phyloP scores from a whole-genome alignment of 106 monocot species.

The Acorus gramineus region DNA sequence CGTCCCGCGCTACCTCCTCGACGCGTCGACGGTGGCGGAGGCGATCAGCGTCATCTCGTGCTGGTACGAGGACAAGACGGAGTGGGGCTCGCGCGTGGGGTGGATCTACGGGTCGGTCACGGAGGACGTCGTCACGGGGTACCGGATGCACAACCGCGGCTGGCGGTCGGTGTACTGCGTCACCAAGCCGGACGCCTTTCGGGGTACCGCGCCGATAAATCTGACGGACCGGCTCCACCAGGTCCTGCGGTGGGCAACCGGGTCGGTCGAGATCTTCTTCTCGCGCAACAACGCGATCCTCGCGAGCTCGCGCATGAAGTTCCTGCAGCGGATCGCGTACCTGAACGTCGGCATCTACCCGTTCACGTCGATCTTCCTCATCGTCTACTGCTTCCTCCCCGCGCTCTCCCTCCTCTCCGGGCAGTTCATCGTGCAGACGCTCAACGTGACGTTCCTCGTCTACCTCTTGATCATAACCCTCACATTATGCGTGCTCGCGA shows the following conservation, averaged over 20 bases:
- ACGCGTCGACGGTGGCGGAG: constrained; percentile 69
- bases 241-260: constrained; percentile 74
- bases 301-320: constrained; percentile 50
- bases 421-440: no score
- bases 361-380: no score
- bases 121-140: constrained; percentile 92
- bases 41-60: constrained; percentile 66
- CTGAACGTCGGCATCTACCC: constrained; percentile 70
- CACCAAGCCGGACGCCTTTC: constrained; percentile 89
- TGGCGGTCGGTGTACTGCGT: constrained; percentile 84
- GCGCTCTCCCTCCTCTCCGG: no score
- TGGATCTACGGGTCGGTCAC: constrained; percentile 83
- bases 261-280: constrained; percentile 82
- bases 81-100: constrained; percentile 66
- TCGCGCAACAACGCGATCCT: constrained; percentile 71
- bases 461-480: constrained; percentile 60
- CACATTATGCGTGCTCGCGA: constrained; percentile 37
- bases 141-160: constrained; percentile 76
- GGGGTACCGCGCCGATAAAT: constrained; percentile 91
- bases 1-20: constrained; percentile 45
- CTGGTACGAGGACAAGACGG: constrained; percentile 85
- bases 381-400: no score
- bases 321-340: constrained; percentile 63
- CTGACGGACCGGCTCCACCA: constrained; percentile 80
- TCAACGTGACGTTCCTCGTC: constrained; percentile 17